Percentiles rank a stretch among this genome's conserved stretches.
These are phyloP conservation scores for Clarireedia sp. DNA, from an alignment of 2,329 filamentous ascomycete species.

Conservation along the genomic window DNA sequence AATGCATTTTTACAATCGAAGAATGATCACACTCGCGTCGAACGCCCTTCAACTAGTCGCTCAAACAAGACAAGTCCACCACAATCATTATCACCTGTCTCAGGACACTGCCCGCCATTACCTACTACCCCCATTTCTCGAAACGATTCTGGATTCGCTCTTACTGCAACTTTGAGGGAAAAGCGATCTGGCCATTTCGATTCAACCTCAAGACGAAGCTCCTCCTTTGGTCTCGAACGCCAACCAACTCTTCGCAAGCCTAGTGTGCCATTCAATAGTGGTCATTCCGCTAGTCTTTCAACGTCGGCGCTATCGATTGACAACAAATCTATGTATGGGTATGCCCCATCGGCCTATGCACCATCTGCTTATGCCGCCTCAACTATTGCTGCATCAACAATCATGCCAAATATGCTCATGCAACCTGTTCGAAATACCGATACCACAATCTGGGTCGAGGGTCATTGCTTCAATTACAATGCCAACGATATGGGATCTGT, in stretches of 20 bases:
- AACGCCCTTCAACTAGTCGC: slow-evolving; percentile 70
- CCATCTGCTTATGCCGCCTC: slow-evolving; percentile 80
- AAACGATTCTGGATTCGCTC: slow-evolving; percentile 83
- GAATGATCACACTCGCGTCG: slow-evolving; percentile 55
- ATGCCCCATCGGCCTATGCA: slow-evolving; percentile 77
- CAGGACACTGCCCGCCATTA: slow-evolving; percentile 66
- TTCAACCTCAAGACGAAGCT: slow-evolving; percentile 69
- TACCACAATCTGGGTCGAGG: slow-evolving; percentile 75
- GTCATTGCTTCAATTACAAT: slow-evolving; percentile 68
- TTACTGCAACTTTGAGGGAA: slow-evolving; percentile 79
- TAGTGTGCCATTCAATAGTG: slow-evolving; percentile 65
- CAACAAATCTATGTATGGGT: slow-evolving; percentile 44
- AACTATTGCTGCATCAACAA: slow-evolving; percentile 76
- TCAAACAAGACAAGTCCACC: slow-evolving; percentile 55
- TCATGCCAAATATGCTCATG: slow-evolving; percentile 78
- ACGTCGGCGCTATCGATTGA: slow-evolving; percentile 48
- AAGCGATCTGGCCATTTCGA: slow-evolving; percentile 91
- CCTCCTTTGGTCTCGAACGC: slow-evolving; percentile 79
- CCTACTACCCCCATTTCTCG: slow-evolving; percentile 74
- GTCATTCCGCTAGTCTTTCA: slow-evolving; percentile 56
- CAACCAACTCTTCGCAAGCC: slow-evolving; percentile 59
- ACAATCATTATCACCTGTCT: slow-evolving; percentile 66
- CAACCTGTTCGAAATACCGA: slow-evolving; percentile 74
- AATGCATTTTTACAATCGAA: slow-evolving; percentile 83
- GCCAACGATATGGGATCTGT: slow-evolving; percentile 49